Conservation (phyloP, 768 basidiomycete species). For the Suillus placidus region DNA sequence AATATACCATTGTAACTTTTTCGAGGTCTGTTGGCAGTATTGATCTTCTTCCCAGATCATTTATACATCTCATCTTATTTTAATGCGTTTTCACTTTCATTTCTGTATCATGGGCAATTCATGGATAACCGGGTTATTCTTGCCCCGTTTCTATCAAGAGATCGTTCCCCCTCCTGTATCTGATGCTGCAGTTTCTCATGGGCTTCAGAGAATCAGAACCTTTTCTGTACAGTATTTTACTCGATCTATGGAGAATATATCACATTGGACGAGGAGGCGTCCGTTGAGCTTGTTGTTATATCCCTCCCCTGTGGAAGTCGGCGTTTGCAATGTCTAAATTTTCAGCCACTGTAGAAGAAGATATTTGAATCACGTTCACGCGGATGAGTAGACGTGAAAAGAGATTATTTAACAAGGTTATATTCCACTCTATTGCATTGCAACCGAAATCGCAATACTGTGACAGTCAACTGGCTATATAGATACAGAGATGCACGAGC, state of each 20-base stretch:
- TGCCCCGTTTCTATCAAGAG: neutral
- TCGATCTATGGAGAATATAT: neutral
- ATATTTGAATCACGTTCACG: neutral
- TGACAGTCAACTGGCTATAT: neutral
- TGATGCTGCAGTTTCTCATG: neutral
- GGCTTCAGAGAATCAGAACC: too few species aligned
- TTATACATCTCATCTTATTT: neutral
- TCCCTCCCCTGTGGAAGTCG: neutral
- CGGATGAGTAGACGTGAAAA: neutral
- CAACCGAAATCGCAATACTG: neutral
- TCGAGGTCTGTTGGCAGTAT: neutral
- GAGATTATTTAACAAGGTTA: neutral
- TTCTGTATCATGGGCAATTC: neutral
- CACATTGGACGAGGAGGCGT: neutral
- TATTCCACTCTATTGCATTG: neutral
- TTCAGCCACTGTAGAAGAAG: neutral
- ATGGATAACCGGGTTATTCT: neutral
- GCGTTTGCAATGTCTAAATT: neutral
- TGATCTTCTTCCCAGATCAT: neutral
- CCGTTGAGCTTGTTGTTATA: neutral
- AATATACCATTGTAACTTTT: constrained; percentile 20
- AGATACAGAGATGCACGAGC: neutral
- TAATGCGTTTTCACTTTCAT: neutral
- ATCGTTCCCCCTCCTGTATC: neutral
- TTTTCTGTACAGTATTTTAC: neutral